Evolutionary conservation across 2,329 filamentous ascomycete genomes (phyloP), one percentile per base, ranked within the genome.

Genomic region (Aspergillus sp.): DNA sequence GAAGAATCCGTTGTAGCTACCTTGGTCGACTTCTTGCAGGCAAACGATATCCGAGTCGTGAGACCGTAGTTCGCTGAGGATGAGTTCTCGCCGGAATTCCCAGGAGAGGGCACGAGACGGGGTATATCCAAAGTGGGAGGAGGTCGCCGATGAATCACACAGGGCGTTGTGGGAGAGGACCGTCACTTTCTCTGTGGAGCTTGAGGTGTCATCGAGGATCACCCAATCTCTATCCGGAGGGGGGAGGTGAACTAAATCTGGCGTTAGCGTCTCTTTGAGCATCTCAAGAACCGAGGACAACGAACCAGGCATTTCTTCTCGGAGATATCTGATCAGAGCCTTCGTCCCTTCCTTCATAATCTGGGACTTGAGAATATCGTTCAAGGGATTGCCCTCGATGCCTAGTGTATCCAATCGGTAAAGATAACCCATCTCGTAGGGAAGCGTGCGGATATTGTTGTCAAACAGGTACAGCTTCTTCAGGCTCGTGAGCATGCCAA

Each of bases 401-500:
- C 93, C 94, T 11, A 99, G 80, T 68, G 92, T 85, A 57, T 97
- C 91, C 60, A 99, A 74, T 57, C 91, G 85, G 72, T 92, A 93
- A 16, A 99, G 78, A 26, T 90, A 94, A 7, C 94, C 94, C 54
- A 99, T 77, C 70, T 97, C 92, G 64, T 81, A 87, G 1, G 94
- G 94, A 22, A 99, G 79, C 19, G 84, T 86, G 55, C 84, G 83
- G 50, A 99, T 87, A 56, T 89, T 82, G 71, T 99, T 99, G 75
- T 96, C 91, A 70, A 96, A 96, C 2, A 96, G 79, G 24, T 92
- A 78, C 4, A 99, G 79, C 60, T 89, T 86, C 73, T 90, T 91
- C 50, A 99, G 78, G 61, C 92, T 94, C 24, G 92, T 94, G 64
- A 96, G 90, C 93, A 97, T 99, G 66, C 94, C 94, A 55, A 99